A percentile compares a stretch with the other conserved stretches of the same genome.
phyloP scores from a whole-genome alignment of 2,329 filamentous ascomycete species.

The Hirsutella minnesotensis region DNA sequence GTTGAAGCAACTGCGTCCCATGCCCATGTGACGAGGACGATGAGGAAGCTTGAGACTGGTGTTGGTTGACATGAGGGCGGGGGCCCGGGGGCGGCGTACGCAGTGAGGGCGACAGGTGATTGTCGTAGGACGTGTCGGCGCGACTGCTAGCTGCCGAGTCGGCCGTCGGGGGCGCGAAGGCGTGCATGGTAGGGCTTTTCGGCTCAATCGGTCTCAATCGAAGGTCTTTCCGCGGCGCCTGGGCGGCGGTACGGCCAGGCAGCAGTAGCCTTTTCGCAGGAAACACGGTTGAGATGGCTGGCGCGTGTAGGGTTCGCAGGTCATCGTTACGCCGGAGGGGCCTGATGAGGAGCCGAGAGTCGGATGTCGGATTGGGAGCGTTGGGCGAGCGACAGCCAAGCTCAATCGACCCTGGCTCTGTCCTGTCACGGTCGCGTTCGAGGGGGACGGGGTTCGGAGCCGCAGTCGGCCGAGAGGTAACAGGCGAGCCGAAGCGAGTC shows the following conservation, averaged over 20 bases:
- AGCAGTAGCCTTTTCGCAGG: neutral
- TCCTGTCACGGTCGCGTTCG: neutral
- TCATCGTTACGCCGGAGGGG: conserved; percentile 5
- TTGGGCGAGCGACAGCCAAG: too few species aligned
- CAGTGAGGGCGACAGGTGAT: too few species aligned
- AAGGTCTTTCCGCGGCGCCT: neutral
- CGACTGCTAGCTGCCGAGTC: neutral
- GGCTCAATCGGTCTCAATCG: neutral
- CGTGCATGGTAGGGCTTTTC: conserved; percentile 4
- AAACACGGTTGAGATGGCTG: conserved; percentile 1
- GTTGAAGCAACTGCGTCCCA: conserved; percentile 5
- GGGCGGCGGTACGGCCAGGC: neutral
- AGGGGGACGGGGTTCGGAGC: neutral
- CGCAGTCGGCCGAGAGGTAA: neutral
- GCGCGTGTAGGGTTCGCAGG: conserved; percentile 1
- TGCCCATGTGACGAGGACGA: conserved; percentile 2
- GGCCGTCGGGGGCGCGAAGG: conserved; percentile 3
- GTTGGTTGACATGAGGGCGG: conserved; percentile 4
- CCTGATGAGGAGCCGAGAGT: neutral
- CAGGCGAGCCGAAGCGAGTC: neutral
- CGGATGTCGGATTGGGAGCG: neutral
- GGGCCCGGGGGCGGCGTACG: neutral
- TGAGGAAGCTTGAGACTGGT: conserved; percentile 4
- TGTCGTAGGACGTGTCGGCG: too few species aligned
- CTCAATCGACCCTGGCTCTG: too few species aligned